Evolutionary conservation across 371 early-diverging fungal species (phyloP).

Genomic region (Smittium culicis): DNA sequence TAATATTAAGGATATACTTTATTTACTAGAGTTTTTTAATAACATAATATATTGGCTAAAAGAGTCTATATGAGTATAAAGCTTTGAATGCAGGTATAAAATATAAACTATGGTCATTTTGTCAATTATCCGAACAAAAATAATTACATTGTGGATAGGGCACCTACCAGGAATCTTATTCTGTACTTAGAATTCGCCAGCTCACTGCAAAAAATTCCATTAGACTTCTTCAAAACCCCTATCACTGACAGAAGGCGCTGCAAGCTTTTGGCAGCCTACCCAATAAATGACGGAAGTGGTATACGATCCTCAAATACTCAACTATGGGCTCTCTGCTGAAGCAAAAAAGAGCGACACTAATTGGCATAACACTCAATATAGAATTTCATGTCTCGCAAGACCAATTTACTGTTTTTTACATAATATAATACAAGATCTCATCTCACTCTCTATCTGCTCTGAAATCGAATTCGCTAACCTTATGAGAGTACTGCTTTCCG

Average conservation of each 20-base stretch:
- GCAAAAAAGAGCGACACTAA: not conserved
- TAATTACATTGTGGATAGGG: not conserved
- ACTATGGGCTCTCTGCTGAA: not conserved
- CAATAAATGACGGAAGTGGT: constrained; percentile 5
- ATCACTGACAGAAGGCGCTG: not conserved
- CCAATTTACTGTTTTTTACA: not conserved
- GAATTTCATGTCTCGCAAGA: not conserved
- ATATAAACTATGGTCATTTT: too few species aligned
- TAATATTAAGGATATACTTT: too few species aligned
- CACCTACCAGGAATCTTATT: not conserved
- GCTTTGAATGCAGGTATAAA: too few species aligned
- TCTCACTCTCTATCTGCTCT: not conserved
- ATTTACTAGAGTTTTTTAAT: too few species aligned
- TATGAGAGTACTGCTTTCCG: not conserved
- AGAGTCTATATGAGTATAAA: too few species aligned
- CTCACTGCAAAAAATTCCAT: not conserved
- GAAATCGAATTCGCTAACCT: not conserved
- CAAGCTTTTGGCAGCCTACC: not conserved
- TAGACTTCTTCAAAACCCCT: constrained; percentile 3
- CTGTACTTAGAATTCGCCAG: not conserved
- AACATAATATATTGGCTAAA: too few species aligned
- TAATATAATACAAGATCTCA: not conserved
- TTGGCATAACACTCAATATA: not conserved
- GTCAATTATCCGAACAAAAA: not conserved
- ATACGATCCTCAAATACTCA: not conserved